Evolutionary conservation across 495 filamentous ascomycete genomes (phyloP), one percentile per base, ranked within the genome.

Genomic region (Podospora pseudopauciseta): DNA sequence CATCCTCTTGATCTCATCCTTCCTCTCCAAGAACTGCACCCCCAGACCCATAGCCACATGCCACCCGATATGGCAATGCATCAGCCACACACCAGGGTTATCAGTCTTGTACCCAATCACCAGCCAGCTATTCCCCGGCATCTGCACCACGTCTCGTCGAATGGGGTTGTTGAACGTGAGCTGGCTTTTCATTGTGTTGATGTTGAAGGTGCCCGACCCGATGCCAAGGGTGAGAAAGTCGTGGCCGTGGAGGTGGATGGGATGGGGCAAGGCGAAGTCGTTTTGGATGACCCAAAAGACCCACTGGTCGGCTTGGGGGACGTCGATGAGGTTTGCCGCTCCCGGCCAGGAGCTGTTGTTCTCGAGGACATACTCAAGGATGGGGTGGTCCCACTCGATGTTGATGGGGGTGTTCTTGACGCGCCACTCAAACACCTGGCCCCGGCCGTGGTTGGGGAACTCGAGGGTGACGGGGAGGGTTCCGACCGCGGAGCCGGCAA

Each of bases 171-270:
- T 63, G 60, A 78, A 74, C 7, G 81, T 77, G 16, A 86, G 70
- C 13, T 64, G 72, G 4, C 56, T 19, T 67, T 64, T 56, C 76
- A 68, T 26, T 19, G 69, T 61, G 19, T 54, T 20, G n/a, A 67
- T 26, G 57, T 67, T 75, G 69, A 81, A 86, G 75, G 74, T 75
- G 19, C 70, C 75, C 6, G 64, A 20, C 53, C 77, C 80, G 67
- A 88, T 82, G 16, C 80, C 80, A 4, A 90, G 75, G 11, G 88
- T 78, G 56, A 75, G 77, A 75, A 90, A 90, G 65, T 88, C 81
- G 73, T 89, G 82, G 1, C 86, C 86, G 72, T 88, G 85, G 13
- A 90, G 74, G 66, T 88, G 85, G 44, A 87, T 83, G 15, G 84
- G 86, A 61, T 83, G 87, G 34, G 71, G 70, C 9, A 76, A 64